Evolutionary conservation across 2,329 filamentous ascomycete species (phyloP).

Genomic region (Erysiphe pulchra): DNA sequence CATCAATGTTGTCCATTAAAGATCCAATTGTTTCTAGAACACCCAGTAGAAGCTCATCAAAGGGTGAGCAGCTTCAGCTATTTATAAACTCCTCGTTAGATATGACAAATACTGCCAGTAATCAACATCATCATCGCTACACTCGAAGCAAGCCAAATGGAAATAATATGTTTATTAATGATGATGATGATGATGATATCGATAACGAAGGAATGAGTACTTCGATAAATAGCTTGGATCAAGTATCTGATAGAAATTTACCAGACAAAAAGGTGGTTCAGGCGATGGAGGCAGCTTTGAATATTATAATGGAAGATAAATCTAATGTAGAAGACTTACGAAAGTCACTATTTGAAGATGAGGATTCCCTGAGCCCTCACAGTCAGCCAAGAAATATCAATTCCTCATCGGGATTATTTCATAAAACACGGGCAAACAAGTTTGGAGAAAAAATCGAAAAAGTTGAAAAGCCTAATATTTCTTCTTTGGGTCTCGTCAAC

Average conservation of each 20-base stretch:
- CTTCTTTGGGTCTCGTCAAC: constrained; percentile 75
- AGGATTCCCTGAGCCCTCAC: constrained; percentile 13
- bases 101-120: constrained; percentile 18
- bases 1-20: constrained; percentile 16
- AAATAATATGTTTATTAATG: constrained; percentile 48
- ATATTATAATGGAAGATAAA: constrained; percentile 70
- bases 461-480: constrained; percentile 54
- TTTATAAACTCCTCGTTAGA: constrained; percentile 33
- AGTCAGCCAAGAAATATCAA: constrained; percentile 22
- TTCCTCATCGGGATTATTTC: constrained; percentile 35
- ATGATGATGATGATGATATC: constrained; percentile 23
- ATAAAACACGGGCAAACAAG: constrained; percentile 21
- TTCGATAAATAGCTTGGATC: constrained; percentile 59
- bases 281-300: constrained; percentile 78
- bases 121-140: not conserved
- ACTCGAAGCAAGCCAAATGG: constrained; percentile 15
- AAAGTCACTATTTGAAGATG: constrained; percentile 38
- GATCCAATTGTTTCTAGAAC: constrained; percentile 21
- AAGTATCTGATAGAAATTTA: constrained; percentile 30
- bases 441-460: constrained; percentile 21
- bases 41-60: constrained; percentile 19
- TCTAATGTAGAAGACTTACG: constrained; percentile 38
- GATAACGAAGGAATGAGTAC: constrained; percentile 44
- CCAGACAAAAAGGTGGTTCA: constrained; percentile 64
- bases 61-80: constrained; percentile 26